A percentile compares a stretch with the other conserved stretches of the same genome.
phyloP scores from a whole-genome alignment of 164 flowering plant genomes.

The Santalum album region DNA sequence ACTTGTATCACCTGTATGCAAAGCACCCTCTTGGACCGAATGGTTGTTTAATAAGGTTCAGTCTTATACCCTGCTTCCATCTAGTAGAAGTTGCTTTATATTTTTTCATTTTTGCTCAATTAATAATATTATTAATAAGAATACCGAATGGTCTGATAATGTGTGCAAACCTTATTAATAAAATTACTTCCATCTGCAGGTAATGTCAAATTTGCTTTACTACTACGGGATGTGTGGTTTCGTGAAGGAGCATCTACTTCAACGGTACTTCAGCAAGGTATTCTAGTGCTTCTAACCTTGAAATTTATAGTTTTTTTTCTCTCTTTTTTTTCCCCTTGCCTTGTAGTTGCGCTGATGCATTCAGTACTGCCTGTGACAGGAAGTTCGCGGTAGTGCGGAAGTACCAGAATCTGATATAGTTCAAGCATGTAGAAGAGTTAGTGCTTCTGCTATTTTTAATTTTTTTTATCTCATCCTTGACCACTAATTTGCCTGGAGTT shows the following conservation, averaged over 20 bases:
- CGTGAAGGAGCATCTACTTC: constrained; percentile 65
- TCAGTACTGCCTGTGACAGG: constrained; percentile 34
- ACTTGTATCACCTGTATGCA: constrained; percentile 67
- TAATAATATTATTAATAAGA: too few relatives aligned
- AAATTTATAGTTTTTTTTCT: not conserved
- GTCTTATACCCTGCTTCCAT: not conserved
- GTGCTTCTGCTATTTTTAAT: constrained; percentile 16
- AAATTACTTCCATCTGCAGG: constrained; percentile 30
- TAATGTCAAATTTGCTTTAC: constrained; percentile 73
- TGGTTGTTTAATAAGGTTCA: constrained; percentile 69
- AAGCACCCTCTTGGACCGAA: constrained; percentile 68
- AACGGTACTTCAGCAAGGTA: constrained; percentile 90
- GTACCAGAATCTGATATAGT: constrained; percentile 75
- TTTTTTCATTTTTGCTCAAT: too few relatives aligned
- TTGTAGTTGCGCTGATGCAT: not conserved
- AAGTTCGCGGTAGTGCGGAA: constrained; percentile 57
- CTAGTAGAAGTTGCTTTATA: too few relatives aligned
- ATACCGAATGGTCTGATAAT: not conserved
- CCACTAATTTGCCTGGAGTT: not conserved
- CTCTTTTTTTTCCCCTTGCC: not conserved
- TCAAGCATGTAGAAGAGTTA: constrained; percentile 77
- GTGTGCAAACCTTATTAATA: not conserved
- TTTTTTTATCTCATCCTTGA: not conserved
- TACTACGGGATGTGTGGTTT: constrained; percentile 85
- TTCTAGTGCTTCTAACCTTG: constrained; percentile 1